Evolutionary conservation across 352 stramenopile species (phyloP), one percentile per base, ranked within the genome.

Genomic region (Globisporangium apiculatum): DNA sequence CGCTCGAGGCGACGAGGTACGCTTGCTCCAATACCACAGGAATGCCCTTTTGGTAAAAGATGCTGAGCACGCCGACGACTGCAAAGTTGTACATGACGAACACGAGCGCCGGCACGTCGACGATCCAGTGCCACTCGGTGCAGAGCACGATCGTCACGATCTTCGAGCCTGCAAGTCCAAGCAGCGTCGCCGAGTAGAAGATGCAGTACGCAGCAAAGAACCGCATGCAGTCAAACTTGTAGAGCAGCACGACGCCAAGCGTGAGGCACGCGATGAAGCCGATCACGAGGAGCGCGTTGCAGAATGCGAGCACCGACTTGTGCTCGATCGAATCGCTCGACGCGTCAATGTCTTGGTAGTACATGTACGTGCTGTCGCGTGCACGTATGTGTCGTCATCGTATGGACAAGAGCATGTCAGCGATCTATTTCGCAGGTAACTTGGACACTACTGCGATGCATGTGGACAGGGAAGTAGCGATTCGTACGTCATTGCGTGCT

Each of bases 1-100:
- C 89, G 57, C 88, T 98, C 9, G 89, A 97, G 14, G 69, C 61
- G 46, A 99, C 73, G 5, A 98, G 73, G 67, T 98, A 98, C 5
- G 66, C 73, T 61, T 98, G 91, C 40, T 92, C 94, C 8, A 98
- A 53, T 48, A 78, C 7, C 2, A 67, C 36, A 1, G 90, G 86
- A 53, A 97, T 91, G 7, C 80, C 82, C 24, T 83, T 85, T 48
- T 90, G 85, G 62, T 92, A 95, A 40, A 97, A 96, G 54, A 96
- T 91, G 52, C 75, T 80, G 37, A 96, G 65, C 15, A 94, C 76
- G 3, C 83, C 85, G 9, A 94, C 84, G 35, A 95, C 68, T 2
- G 80, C 85, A 54, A 96, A 94, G 65, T 95, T 96, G 72, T 90
- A 94, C 72, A 95, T 95, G 67, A 90, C 67, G 48, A 96, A 61